Evolutionary conservation across 106 monocot genomes (phyloP).

Genomic region (Phalaenopsis equestris): DNA sequence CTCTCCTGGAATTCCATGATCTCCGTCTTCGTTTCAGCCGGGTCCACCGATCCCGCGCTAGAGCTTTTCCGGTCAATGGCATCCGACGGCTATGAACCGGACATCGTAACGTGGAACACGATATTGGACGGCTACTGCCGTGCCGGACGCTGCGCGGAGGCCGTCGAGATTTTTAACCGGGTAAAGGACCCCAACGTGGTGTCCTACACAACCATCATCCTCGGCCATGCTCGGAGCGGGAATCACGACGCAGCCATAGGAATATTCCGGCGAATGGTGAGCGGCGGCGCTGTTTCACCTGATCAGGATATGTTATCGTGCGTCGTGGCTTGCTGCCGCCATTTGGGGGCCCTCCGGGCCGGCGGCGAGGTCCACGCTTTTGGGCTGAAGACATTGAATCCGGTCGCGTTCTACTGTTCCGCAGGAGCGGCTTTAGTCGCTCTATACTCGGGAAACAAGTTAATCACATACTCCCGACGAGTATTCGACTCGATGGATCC

Average conservation of each 20-base stretch:
- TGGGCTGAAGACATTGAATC: slow-evolving; percentile 23
- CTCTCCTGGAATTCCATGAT: slow-evolving; percentile 28
- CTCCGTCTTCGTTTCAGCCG: slow-evolving; percentile 13
- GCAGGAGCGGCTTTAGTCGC: slow-evolving; percentile 25
- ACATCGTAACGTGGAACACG: slow-evolving; percentile 38
- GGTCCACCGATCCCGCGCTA: slow-evolving; percentile 3
- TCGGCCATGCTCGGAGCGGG: slow-evolving; percentile 19
- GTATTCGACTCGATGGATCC: slow-evolving; percentile 19
- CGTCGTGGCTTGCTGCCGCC: slow-evolving; percentile 42
- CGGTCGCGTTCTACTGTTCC: slow-evolving; percentile 27
- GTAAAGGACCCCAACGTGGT: slow-evolving; percentile 20
- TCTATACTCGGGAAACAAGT: slow-evolving; percentile 30
- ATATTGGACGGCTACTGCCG: slow-evolving; percentile 41
- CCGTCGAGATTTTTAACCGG: slow-evolving; percentile 15
- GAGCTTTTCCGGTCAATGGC: slow-evolving; percentile 19
- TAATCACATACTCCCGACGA: slow-evolving; percentile 6
- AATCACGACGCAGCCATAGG: slow-evolving; percentile 34
- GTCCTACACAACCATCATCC: slow-evolving; percentile 40
- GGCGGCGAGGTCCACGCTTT: slow-evolving; percentile 30
- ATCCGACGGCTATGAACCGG: slow-evolving; percentile 24
- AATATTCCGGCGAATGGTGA: slow-evolving; percentile 28
- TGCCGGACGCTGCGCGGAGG: slow-evolving; percentile 30
- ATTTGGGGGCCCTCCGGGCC: slow-evolving; percentile 12
- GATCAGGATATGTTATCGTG: slow-evolving; percentile 41
- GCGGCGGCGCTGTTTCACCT: slow-evolving; percentile 9